Evolutionary conservation across 169 alveolate genomes (phyloP).

Genomic region (Eimeria maxima): DNA sequence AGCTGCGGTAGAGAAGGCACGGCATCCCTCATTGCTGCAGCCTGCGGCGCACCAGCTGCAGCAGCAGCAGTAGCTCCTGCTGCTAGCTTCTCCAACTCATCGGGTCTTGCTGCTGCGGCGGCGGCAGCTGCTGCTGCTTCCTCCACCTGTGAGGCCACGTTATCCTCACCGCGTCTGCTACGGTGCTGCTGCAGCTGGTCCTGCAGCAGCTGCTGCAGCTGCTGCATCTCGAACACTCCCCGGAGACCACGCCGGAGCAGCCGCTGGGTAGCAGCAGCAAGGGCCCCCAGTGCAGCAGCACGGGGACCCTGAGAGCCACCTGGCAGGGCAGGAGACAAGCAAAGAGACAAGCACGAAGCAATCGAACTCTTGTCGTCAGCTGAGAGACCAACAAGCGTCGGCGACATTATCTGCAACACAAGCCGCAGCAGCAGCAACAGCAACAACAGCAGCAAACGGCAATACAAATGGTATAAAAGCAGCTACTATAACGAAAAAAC

Average conservation of each 20-base stretch:
- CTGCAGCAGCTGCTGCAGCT: slow-evolving; percentile 63
- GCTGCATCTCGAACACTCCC: slow-evolving; percentile 49
- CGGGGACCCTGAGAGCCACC: slow-evolving; percentile 47
- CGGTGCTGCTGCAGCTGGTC: slow-evolving; percentile 34
- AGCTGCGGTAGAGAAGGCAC: slow-evolving; percentile 29
- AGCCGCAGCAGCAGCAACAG: not conserved
- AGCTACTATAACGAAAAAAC: not conserved
- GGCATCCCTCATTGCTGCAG: not conserved
- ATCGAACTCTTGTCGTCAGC: slow-evolving; percentile 23
- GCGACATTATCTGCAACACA: slow-evolving; percentile 63
- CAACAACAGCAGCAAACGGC: slow-evolving; percentile 22
- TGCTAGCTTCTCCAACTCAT: slow-evolving; percentile 20
- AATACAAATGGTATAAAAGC: not conserved
- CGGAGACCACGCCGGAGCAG: slow-evolving; percentile 50
- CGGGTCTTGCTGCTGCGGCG: slow-evolving; percentile 20
- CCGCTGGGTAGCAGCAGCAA: slow-evolving; percentile 65
- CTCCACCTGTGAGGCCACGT: not conserved
- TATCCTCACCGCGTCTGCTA: not conserved
- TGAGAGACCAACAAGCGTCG: slow-evolving; percentile 32
- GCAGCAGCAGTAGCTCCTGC: slow-evolving; percentile 28
- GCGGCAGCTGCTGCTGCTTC: slow-evolving; percentile 29
- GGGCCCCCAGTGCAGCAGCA: slow-evolving; percentile 45
- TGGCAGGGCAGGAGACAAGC: slow-evolving; percentile 48
- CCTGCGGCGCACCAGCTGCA: not conserved
- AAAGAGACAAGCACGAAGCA: slow-evolving; percentile 34